Conservation (phyloP, 2,329 filamentous ascomycete genomes). For the Orbilia blumenaviensis region DNA sequence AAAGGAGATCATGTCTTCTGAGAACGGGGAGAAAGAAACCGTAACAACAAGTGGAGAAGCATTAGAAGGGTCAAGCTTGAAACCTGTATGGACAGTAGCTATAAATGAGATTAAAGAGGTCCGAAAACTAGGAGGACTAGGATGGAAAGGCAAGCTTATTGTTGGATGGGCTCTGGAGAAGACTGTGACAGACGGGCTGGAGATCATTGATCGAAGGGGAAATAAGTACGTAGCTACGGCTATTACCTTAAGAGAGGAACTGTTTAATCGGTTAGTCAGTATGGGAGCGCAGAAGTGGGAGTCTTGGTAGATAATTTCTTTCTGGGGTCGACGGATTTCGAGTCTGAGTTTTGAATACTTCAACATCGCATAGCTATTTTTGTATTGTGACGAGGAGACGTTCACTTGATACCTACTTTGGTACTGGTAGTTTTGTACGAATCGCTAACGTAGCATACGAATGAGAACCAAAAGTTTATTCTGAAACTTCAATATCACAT, state of each 20-base stretch:
- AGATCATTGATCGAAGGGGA: constrained; percentile 64
- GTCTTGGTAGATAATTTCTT: constrained; percentile 69
- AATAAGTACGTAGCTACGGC: constrained; percentile 72
- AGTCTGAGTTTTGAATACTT: too few species aligned
- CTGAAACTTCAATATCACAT: too few species aligned
- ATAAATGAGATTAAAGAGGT: constrained; percentile 77
- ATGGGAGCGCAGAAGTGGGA: constrained; percentile 87
- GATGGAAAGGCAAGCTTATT: constrained; percentile 84
- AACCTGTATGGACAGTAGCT: constrained; percentile 73
- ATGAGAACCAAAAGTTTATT: too few species aligned
- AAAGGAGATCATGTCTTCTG: constrained; percentile 60
- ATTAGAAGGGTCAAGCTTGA: constrained; percentile 27
- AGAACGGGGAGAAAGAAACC: constrained; percentile 63
- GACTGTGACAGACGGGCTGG: constrained; percentile 78
- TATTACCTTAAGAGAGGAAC: constrained; percentile 75
- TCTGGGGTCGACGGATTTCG: too few species aligned
- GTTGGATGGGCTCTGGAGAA: constrained; percentile 80
- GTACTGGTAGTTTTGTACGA: too few species aligned
- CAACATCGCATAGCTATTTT: too few species aligned
- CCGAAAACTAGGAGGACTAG: constrained; percentile 80
- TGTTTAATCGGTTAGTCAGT: constrained; percentile 80
- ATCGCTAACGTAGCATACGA: too few species aligned
- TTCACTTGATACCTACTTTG: not conserved
- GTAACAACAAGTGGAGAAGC: constrained; percentile 63
- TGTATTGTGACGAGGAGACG: too few species aligned